These are phyloP conservation scores for Kazachstania sp. DNA, from an alignment of 1,139 yeast genomes.

Conservation along the genomic window DNA sequence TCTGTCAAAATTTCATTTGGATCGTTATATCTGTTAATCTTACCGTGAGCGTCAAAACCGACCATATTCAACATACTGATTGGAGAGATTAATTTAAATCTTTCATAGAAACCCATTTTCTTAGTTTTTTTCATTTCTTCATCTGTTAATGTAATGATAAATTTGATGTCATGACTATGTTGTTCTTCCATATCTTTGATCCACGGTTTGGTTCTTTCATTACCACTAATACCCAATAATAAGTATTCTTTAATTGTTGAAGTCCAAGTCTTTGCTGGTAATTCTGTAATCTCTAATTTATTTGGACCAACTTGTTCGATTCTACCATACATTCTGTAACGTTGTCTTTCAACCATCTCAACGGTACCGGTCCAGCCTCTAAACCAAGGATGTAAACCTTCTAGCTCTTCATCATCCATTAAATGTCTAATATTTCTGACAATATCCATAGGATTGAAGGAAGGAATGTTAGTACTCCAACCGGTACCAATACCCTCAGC, in stretches of 20 bases:
- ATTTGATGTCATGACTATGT: constrained; percentile 73
- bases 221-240: constrained; percentile 63
- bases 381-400: constrained; percentile 86
- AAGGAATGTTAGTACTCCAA: constrained; percentile 93
- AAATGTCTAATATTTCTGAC: constrained; percentile 62
- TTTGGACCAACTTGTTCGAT: constrained; percentile 75
- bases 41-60: constrained; percentile 87
- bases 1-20: constrained; percentile 75
- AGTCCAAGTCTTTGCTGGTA: constrained; percentile 93
- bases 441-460: constrained; percentile 79
- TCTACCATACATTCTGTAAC: constrained; percentile 66
- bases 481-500: constrained; percentile 99
- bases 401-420: constrained; percentile 64
- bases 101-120: constrained; percentile 66
- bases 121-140: constrained; percentile 80
- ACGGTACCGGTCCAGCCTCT: constrained; percentile 90
- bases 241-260: constrained; percentile 79
- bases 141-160: constrained; percentile 61
- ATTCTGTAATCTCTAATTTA: constrained; percentile 81
- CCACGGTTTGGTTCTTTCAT: constrained; percentile 69
- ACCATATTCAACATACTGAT: constrained; percentile 83
- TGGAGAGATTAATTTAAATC: constrained; percentile 68
- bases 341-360: constrained; percentile 55
- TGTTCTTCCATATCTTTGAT: constrained; percentile 94
- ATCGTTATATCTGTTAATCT: constrained; percentile 71